Evolutionary conservation across 2,329 filamentous ascomycete species (phyloP).

Genomic region (Cadophora sp.): DNA sequence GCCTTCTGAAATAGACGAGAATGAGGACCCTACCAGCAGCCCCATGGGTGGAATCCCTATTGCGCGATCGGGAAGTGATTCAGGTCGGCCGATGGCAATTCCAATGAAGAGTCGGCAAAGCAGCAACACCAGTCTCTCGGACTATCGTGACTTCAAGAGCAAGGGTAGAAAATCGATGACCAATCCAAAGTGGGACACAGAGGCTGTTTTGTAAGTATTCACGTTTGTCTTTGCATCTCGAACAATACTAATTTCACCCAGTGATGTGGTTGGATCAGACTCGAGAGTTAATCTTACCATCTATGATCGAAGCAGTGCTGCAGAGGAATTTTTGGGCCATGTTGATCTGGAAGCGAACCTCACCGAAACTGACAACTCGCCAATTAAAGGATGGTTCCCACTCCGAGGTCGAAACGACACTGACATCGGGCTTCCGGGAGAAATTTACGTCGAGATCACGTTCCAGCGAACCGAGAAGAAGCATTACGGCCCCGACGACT

Average conservation of each 20-base stretch:
- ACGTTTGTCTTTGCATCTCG: neutral
- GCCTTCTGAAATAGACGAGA: constrained; percentile 65
- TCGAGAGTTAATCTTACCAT: constrained; percentile 92
- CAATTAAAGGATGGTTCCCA: constrained; percentile 84
- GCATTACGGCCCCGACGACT: constrained; percentile 93
- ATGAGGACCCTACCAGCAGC: constrained; percentile 60
- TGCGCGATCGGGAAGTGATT: constrained; percentile 78
- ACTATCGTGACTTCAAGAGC: constrained; percentile 61
- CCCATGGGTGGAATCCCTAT: constrained; percentile 66
- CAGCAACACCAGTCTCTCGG: constrained; percentile 86
- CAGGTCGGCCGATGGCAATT: constrained; percentile 84
- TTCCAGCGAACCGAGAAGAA: constrained; percentile 90
- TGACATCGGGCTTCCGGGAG: constrained; percentile 78
- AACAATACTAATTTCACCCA: constrained; percentile 48
- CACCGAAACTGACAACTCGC: constrained; percentile 68
- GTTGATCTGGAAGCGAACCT: constrained; percentile 79
- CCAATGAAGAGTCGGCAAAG: constrained; percentile 97
- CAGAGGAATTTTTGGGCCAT: constrained; percentile 91
- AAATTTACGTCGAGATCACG: constrained; percentile 84
- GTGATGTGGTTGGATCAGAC: constrained; percentile 91
- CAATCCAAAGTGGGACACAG: constrained; percentile 93
- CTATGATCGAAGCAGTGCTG: constrained; percentile 80
- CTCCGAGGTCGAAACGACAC: constrained; percentile 79
- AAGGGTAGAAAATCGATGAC: constrained; percentile 71
- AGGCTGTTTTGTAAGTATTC: constrained; percentile 84